Evolutionary conservation across 352 stramenopile genomes (phyloP), one percentile per base, ranked within the genome.

Genomic region (Peronospora tabacina): DNA sequence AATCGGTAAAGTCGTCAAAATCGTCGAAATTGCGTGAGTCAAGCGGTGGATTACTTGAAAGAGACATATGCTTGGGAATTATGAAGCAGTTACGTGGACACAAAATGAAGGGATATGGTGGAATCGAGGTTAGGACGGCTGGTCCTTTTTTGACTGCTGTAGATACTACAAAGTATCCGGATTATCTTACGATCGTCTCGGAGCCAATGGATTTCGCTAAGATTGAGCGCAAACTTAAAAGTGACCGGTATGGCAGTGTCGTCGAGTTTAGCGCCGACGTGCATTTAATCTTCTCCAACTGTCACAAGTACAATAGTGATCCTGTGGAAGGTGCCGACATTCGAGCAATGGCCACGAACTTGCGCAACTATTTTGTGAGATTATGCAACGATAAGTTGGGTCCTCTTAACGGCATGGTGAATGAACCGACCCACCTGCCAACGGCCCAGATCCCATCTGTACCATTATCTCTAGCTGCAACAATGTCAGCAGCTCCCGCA

Each of bases 301-400:
- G 82, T 33, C 72, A 89, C 68, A 91, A 91, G 63, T 93, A 93
- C 59, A 93, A 93, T 58, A 90, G 75, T 41, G 82, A 93, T 61
- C 82, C 82, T 4, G 54, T 90, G 10, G 78, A 93, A 72, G 77
- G 82, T 3, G 82, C 82, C 1, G 82, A 93, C 49, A 93, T 93
- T 45, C 82, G 82, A 47, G 80, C 82, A 8, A 93, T 93, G 82
- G 82, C 82, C 7, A 84, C 61, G 20, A 91, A 77, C 45, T 52
- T 93, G 16, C 70, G 76, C 10, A 83, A 89, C 33, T 88, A 89
- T 39, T 93, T 93, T 49, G 69, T 82, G 4, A 63, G 77, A 29
- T 53, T 93, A 17, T 93, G 82, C 51, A 85, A 86, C 15, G 61
- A 75, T 24, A 81, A 82, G 29, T 65, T 93, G 15, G 66, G 49